phyloP scores from a whole-genome alignment of 768 basidiomycete genomes.

The Kondoa malvinella region DNA sequence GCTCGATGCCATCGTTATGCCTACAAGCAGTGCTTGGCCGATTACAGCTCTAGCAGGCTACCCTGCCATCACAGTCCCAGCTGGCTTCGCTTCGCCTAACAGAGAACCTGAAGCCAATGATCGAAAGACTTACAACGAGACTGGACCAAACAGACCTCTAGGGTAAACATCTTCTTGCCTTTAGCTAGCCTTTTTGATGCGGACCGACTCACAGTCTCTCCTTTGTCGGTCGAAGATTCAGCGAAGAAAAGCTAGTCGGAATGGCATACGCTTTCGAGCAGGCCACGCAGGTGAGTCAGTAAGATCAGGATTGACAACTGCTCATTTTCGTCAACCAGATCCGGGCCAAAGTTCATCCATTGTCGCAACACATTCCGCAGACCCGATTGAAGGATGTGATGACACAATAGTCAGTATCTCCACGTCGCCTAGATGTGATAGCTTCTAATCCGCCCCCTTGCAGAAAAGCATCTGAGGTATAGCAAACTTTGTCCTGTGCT shows the following conservation, averaged over 20 bases:
- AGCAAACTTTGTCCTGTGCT: too few species aligned
- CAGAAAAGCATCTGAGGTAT: too few species aligned
- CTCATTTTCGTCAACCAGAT: background rate
- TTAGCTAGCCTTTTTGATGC: too few species aligned
- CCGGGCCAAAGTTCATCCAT: background rate
- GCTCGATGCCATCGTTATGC: background rate
- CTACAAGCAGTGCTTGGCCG: too few species aligned
- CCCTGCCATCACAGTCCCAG: background rate
- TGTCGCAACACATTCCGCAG: background rate
- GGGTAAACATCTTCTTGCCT: background rate
- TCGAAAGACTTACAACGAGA: background rate
- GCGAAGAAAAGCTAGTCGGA: conserved; percentile 43
- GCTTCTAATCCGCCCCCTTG: too few species aligned
- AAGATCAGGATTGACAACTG: background rate
- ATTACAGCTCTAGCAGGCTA: background rate
- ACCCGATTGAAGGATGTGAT: background rate
- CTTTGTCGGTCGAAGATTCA: conserved; percentile 48
- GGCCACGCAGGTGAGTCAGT: conserved; percentile 38
- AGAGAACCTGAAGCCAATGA: background rate
- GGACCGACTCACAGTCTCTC: too few species aligned
- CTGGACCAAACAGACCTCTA: background rate
- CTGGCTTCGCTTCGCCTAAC: background rate
- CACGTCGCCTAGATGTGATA: too few species aligned
- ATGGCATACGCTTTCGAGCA: conserved; percentile 53
- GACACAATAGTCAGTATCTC: too few species aligned